These are phyloP conservation scores for Coelastrella sp. DNA, from an alignment of 139 green algal species.

Conservation along the genomic window DNA sequence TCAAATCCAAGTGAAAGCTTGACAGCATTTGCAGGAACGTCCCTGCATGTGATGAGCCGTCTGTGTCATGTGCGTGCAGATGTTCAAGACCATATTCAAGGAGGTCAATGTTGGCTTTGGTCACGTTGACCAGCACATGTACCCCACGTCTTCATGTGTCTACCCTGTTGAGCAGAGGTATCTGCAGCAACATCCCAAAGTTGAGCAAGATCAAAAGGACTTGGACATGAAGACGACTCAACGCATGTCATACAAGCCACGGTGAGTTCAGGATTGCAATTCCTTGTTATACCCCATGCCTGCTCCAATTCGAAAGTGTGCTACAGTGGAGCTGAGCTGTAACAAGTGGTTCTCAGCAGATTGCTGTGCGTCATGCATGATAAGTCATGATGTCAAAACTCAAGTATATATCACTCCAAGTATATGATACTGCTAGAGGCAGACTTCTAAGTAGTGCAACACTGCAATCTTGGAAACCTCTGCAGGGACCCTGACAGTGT, in stretches of 20 bases:
- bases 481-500: conserved; percentile 26
- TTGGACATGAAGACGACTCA: conserved; percentile 21
- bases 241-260: conserved; percentile 23
- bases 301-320: too few relatives aligned
- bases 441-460: too few relatives aligned
- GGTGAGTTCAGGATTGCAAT: conserved; percentile 5
- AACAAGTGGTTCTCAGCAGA: too few relatives aligned
- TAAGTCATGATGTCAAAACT: too few relatives aligned
- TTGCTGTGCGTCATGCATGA: too few relatives aligned
- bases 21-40: too few relatives aligned
- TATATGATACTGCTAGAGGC: too few relatives aligned
- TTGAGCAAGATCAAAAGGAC: neutral
- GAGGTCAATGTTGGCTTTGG: conserved; percentile 43
- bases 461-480: neutral
- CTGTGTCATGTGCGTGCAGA: conserved; percentile 9
- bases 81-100: conserved; percentile 26
- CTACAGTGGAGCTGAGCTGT: too few relatives aligned
- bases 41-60: too few relatives aligned
- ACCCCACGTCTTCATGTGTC: neutral
- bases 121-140: conserved; percentile 34
- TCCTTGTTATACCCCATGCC: too few relatives aligned
- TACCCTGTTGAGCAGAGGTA: conserved; percentile 39
- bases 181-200: neutral
- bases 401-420: too few relatives aligned
- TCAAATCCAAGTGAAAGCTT: too few relatives aligned